Percentiles rank a stretch among this genome's conserved stretches.
Evolutionary conservation across 129 eudicot species (phyloP).

Genomic region (Helianthus tuberosus): DNA sequence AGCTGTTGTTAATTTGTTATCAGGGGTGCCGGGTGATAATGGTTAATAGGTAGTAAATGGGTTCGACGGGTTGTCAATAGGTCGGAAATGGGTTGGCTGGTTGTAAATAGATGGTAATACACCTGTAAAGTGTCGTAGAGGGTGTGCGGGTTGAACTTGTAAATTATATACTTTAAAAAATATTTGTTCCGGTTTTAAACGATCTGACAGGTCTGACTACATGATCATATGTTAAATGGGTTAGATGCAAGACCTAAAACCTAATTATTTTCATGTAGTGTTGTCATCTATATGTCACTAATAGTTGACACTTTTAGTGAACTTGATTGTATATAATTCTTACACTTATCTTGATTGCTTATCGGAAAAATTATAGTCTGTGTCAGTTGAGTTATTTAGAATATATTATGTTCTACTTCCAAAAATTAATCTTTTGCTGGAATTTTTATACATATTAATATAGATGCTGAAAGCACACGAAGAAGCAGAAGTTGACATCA

Average conservation of each 20-base stretch:
- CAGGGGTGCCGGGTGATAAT: too few species aligned
- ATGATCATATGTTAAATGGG: too few species aligned
- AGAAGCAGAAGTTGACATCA: constrained; percentile 76
- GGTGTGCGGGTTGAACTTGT: not conserved
- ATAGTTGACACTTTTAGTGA: not conserved
- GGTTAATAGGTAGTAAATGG: too few species aligned
- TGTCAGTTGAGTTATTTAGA: not conserved
- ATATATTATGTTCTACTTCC: not conserved
- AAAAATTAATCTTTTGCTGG: constrained; percentile 9
- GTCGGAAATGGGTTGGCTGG: too few species aligned
- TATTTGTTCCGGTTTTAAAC: too few species aligned
- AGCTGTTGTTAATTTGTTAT: too few species aligned
- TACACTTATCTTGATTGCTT: not conserved
- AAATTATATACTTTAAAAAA: not conserved
- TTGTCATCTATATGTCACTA: not conserved
- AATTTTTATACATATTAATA: not conserved
- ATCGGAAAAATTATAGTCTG: not conserved
- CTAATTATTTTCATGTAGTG: not conserved
- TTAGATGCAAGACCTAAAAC: not conserved
- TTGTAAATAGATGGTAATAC: not conserved
- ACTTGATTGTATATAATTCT: not conserved
- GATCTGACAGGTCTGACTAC: not conserved
- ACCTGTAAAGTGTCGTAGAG: not conserved
- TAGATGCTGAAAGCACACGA: constrained; percentile 89
- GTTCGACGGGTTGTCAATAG: too few species aligned